These are phyloP conservation scores for Orobanche coerulescens DNA, from an alignment of 257 asterid genomes.

Conservation along the genomic window DNA sequence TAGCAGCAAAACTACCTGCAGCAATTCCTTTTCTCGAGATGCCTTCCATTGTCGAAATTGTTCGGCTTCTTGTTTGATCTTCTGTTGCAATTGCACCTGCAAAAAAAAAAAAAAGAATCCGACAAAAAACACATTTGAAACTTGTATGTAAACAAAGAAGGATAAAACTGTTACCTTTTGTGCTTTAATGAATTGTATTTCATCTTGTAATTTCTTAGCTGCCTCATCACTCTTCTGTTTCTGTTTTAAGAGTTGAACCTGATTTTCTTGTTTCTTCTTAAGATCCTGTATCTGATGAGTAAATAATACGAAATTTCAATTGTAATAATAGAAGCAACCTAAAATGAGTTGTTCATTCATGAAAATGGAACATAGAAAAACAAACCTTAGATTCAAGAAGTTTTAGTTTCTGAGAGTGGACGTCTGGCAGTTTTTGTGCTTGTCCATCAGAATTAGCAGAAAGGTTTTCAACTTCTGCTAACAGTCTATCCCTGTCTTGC, in stretches of 20 bases:
- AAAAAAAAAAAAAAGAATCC: constrained; percentile 15
- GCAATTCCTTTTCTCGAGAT: constrained; percentile 86
- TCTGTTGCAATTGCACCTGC: constrained; percentile 91
- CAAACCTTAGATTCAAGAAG: constrained; percentile 83
- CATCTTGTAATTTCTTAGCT: constrained; percentile 82
- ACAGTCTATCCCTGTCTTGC: constrained; percentile 74
- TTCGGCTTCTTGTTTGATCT: constrained; percentile 96
- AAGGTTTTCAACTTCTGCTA: constrained; percentile 89
- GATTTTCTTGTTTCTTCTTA: constrained; percentile 93
- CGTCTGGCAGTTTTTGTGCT: constrained; percentile 75
- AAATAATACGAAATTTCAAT: background rate
- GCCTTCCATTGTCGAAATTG: constrained; percentile 99
- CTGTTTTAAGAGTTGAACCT: constrained; percentile 88
- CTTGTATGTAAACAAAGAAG: constrained; percentile 3
- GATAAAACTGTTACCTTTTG: constrained; percentile 60
- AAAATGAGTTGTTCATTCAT: background rate
- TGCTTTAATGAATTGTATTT: constrained; percentile 90
- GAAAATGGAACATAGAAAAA: background rate
- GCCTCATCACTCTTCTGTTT: constrained; percentile 98
- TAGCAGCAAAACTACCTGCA: constrained; percentile 53
- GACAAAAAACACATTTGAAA: too few species aligned
- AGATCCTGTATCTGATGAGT: constrained; percentile 81
- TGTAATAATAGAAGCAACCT: background rate
- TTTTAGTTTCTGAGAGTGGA: constrained; percentile 79
- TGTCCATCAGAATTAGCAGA: constrained; percentile 89